Conservation (phyloP, 257 asterid genomes). For the Buddleja alternifolia region DNA sequence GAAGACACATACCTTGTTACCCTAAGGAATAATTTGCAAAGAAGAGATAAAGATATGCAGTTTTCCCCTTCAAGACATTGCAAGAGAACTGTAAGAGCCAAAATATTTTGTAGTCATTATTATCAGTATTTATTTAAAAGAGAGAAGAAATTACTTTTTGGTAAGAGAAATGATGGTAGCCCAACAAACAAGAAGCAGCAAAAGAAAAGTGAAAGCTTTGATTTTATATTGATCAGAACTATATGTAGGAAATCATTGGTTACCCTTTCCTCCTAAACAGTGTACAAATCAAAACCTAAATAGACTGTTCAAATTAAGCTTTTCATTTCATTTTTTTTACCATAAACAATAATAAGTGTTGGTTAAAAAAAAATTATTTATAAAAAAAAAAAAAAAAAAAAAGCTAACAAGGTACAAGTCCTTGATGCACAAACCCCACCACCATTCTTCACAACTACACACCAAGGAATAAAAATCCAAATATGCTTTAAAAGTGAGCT, state of each 20-base stretch:
- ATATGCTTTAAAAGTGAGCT: slow-evolving; percentile 47
- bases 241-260: slow-evolving; percentile 61
- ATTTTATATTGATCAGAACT: slow-evolving; percentile 41
- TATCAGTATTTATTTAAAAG: slow-evolving; percentile 18
- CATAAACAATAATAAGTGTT: slow-evolving; percentile 28
- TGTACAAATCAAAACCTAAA: slow-evolving; percentile 44
- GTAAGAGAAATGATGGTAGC: slow-evolving; percentile 26
- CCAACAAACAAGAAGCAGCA: slow-evolving; percentile 33
- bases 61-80: slow-evolving; percentile 38
- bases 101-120: not conserved
- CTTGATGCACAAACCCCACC: slow-evolving; percentile 49
- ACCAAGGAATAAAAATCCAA: slow-evolving; percentile 48
- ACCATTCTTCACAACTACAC: slow-evolving; percentile 39
- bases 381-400: slow-evolving; percentile 14
- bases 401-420: slow-evolving; percentile 28
- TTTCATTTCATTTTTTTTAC: slow-evolving; percentile 27
- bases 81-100: slow-evolving; percentile 16
- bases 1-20: slow-evolving; percentile 28
- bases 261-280: slow-evolving; percentile 58
- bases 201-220: slow-evolving; percentile 30
- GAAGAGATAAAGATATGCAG: slow-evolving; percentile 34
- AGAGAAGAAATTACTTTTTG: slow-evolving; percentile 20
- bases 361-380: too few relatives aligned
- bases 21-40: slow-evolving; percentile 30
- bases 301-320: slow-evolving; percentile 28